These are phyloP conservation scores for Dipteronia dyeriana DNA, from an alignment of 345 rosid species.

Conservation along the genomic window DNA sequence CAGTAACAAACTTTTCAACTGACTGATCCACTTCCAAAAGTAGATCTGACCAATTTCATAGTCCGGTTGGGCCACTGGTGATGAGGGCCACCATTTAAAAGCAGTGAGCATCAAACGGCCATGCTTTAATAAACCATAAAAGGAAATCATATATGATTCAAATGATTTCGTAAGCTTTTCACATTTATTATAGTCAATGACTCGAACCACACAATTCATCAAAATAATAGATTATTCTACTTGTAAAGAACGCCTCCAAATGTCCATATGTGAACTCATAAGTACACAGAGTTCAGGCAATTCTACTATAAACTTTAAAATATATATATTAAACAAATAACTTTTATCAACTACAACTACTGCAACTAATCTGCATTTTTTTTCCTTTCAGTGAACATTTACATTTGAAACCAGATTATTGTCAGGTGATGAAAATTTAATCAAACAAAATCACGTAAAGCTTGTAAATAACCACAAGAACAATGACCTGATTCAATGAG, in stretches of 20 bases:
- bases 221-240: too few relatives aligned
- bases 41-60: not conserved
- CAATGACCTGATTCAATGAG: not conserved
- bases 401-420: too few relatives aligned
- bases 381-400: too few relatives aligned
- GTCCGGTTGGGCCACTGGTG: not conserved
- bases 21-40: constrained; percentile 1
- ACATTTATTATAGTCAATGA: not conserved
- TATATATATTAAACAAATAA: too few relatives aligned
- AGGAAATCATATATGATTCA: not conserved
- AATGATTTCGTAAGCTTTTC: not conserved
- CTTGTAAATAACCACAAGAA: not conserved
- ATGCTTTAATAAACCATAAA: too few relatives aligned
- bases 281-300: not conserved
- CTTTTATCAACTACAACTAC: too few relatives aligned
- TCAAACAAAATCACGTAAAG: not conserved
- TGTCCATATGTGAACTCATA: too few relatives aligned
- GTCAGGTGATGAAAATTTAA: not conserved
- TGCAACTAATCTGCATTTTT: too few relatives aligned
- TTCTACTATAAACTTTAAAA: not conserved
- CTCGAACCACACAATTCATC: not conserved
- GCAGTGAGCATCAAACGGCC: not conserved
- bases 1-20: not conserved
- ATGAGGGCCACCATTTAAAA: not conserved
- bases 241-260: too few relatives aligned